These are phyloP conservation scores for Colletotrichum theobromicola DNA, from an alignment of 2,329 filamentous ascomycete species.

Conservation along the genomic window DNA sequence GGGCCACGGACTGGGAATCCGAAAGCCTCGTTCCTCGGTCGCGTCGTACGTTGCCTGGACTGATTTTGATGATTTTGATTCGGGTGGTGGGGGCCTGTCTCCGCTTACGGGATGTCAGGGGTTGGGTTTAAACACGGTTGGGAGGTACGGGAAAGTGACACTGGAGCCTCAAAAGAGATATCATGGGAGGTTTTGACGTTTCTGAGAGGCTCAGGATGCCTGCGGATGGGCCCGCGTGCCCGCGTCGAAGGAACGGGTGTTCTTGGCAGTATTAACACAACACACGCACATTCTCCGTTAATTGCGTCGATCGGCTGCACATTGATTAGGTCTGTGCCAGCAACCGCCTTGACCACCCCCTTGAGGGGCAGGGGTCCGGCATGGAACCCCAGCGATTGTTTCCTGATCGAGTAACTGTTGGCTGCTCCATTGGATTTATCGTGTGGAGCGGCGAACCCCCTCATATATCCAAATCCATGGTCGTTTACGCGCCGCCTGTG, in stretches of 20 bases:
- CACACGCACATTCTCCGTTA: slow-evolving; percentile 8
- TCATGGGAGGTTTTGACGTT: neutral
- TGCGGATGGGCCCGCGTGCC: neutral
- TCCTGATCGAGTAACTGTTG: slow-evolving; percentile 1
- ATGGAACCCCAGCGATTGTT: slow-evolving; percentile 1
- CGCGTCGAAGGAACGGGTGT: neutral
- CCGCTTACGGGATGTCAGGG: neutral
- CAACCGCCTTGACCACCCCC: neutral
- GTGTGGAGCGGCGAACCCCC: slow-evolving; percentile 3
- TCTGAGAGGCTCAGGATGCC: neutral
- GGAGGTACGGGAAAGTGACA: neutral
- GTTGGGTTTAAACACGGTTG: neutral
- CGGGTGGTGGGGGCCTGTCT: neutral
- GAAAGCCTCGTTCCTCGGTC: neutral
- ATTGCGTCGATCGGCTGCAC: slow-evolving; percentile 7
- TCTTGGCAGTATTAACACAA: slow-evolving; percentile 8
- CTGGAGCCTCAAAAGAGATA: neutral
- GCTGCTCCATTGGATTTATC: neutral
- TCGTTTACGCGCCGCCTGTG: slow-evolving; percentile 2
- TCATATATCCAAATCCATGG: slow-evolving; percentile 1
- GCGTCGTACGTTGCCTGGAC: neutral
- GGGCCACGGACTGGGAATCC: neutral
- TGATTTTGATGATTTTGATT: slow-evolving; percentile 5
- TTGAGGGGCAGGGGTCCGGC: neutral
- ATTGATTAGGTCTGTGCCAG: slow-evolving; percentile 12